phyloP scores from a whole-genome alignment of 306 rosid species.

The Ziziphus jujuba region DNA sequence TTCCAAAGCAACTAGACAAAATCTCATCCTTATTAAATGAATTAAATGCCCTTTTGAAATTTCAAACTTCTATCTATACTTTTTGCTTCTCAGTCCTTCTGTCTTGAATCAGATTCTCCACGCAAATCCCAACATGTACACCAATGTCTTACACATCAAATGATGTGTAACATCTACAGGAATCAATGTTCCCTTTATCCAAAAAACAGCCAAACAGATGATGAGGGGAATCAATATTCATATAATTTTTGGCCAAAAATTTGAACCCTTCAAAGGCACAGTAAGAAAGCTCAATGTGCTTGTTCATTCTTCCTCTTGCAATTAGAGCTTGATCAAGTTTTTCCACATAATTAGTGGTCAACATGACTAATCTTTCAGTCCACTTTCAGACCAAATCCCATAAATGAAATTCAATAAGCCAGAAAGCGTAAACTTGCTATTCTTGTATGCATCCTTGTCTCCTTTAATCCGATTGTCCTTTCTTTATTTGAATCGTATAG shows the following conservation, averaged over 20 bases:
- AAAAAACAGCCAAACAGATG: constrained; percentile 37
- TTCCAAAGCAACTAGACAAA: too few relatives aligned
- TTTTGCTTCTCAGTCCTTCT: constrained; percentile 44
- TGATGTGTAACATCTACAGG: constrained; percentile 82
- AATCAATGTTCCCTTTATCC: constrained; percentile 29
- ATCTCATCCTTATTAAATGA: too few relatives aligned
- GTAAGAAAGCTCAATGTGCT: constrained; percentile 58
- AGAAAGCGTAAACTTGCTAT: constrained; percentile 49
- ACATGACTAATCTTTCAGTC: constrained; percentile 58
- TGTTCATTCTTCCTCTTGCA: constrained; percentile 78
- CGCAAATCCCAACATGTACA: constrained; percentile 23
- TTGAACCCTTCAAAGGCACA: constrained; percentile 65
- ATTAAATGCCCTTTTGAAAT: too few relatives aligned
- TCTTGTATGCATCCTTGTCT: constrained; percentile 28
- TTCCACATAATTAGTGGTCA: constrained; percentile 74
- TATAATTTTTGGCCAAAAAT: constrained; percentile 56
- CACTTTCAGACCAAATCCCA: constrained; percentile 71
- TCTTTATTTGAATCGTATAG: too few relatives aligned
- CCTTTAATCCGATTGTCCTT: constrained; percentile 13
- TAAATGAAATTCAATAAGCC: too few relatives aligned
- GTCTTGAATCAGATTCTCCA: constrained; percentile 47
- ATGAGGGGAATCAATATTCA: constrained; percentile 48
- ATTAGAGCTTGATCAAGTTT: constrained; percentile 82
- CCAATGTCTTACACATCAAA: constrained; percentile 57
- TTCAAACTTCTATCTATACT: constrained; percentile 22